Conservation (phyloP, 805 yeast genomes). For the Metschnikowia noctiluminum region DNA sequence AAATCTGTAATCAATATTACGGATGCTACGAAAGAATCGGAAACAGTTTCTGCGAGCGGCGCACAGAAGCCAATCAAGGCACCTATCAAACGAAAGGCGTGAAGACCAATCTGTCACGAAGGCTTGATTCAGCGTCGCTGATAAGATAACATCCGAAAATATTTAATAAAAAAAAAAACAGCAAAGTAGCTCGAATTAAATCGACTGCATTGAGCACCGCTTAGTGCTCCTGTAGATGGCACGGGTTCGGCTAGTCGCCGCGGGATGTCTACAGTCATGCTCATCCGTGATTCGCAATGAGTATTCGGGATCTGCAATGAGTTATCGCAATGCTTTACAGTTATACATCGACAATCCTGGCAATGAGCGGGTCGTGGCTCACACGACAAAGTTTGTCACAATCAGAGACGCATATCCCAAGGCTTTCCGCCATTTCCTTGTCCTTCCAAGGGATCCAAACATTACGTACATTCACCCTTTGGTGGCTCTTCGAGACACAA, state of each 20-base stretch:
- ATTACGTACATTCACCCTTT: conserved; percentile 51
- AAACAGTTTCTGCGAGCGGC: conserved; percentile 7
- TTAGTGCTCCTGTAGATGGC: conserved; percentile 1
- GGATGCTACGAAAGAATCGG: conserved; percentile 4
- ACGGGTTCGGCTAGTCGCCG: neutral
- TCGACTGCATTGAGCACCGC: neutral
- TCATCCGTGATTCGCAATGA: too few relatives aligned
- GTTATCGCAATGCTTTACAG: conserved; percentile 47
- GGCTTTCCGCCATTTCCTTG: conserved; percentile 54
- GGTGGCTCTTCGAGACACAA: conserved; percentile 37
- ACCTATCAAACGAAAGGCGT: conserved; percentile 17
- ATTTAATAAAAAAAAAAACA: too few relatives aligned
- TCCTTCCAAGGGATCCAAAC: conserved; percentile 50
- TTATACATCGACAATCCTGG: conserved; percentile 49
- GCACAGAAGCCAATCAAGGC: conserved; percentile 3
- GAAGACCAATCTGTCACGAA: too few relatives aligned
- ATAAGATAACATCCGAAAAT: too few relatives aligned
- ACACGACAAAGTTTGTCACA: conserved; percentile 53
- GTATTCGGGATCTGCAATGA: conserved; percentile 29
- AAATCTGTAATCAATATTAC: conserved; percentile 2
- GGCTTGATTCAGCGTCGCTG: too few relatives aligned
- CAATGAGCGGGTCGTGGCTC: conserved; percentile 39
- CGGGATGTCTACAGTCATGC: too few relatives aligned
- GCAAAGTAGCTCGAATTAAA: neutral
- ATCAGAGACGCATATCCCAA: conserved; percentile 64